Conservation (phyloP, 2,329 filamentous ascomycete genomes). For the Mollisiaceae sp. region DNA sequence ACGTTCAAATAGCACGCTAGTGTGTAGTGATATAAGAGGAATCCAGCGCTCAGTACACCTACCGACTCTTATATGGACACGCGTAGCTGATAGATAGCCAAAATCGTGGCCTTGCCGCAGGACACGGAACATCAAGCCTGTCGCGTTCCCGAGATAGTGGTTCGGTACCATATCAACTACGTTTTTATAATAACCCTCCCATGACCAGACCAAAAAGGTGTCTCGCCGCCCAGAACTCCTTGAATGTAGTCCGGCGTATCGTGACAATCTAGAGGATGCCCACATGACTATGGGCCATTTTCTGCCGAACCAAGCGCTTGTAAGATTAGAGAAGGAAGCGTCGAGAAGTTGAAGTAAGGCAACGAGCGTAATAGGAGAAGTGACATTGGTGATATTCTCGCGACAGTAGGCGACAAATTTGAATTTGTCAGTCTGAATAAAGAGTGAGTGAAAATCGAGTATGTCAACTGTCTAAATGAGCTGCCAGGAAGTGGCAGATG, state of each 20-base stretch:
- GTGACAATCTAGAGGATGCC: slow-evolving; percentile 66
- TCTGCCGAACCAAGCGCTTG: slow-evolving; percentile 77
- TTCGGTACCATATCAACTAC: no score
- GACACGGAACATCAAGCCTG: no score
- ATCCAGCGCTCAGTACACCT: no score
- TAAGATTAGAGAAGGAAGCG: slow-evolving; percentile 75
- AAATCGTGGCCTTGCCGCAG: no score
- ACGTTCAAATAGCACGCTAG: no score
- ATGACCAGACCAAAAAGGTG: no score
- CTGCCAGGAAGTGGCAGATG: slow-evolving; percentile 44
- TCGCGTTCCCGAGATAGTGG: no score
- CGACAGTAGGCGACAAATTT: slow-evolving; percentile 69
- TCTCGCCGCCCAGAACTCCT: no score
- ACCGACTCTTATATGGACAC: no score
- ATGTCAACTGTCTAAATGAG: slow-evolving; percentile 52
- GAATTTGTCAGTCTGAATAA: slow-evolving; percentile 76
- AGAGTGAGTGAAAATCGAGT: slow-evolving; percentile 82
- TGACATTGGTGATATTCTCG: slow-evolving; percentile 53
- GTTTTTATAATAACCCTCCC: no score
- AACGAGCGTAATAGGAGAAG: slow-evolving; percentile 52
- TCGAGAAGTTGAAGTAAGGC: slow-evolving; percentile 75
- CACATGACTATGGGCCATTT: slow-evolving; percentile 83
- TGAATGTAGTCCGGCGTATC: slow-evolving; percentile 34
- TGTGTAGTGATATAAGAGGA: no score
- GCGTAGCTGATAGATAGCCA: no score